Evolutionary conservation across 148 eudicot genomes (phyloP).

Genomic region (Nepenthes gracilis): DNA sequence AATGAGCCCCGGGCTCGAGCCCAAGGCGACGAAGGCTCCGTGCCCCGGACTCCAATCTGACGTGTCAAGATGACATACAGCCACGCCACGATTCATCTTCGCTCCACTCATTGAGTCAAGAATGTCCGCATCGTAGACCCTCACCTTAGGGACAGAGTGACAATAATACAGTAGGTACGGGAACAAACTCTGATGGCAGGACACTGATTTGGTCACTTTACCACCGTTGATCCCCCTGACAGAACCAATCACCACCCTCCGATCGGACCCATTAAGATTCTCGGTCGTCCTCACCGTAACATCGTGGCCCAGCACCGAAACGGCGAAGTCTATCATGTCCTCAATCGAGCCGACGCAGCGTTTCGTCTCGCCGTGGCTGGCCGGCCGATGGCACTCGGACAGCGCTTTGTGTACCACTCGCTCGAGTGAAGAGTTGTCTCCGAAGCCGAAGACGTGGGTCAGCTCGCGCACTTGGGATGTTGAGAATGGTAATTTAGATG

Average conservation of each 20-base stretch:
- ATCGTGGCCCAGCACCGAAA: conserved; percentile 46
- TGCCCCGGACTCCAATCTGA: conserved; percentile 76
- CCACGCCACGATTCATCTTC: conserved; percentile 58
- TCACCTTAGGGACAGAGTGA: conserved; percentile 90
- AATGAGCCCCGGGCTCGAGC: conserved; percentile 63
- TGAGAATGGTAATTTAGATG: conserved; percentile 61
- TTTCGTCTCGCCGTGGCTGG: conserved; percentile 75
- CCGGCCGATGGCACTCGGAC: conserved; percentile 58
- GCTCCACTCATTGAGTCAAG: conserved; percentile 36
- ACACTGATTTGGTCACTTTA: conserved; percentile 63
- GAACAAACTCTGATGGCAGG: conserved; percentile 88
- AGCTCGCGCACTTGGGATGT: conserved; percentile 15
- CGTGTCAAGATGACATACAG: conserved; percentile 84
- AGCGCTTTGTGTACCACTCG: conserved; percentile 33
- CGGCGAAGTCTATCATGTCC: conserved; percentile 83
- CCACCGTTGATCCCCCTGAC: conserved; percentile 68
- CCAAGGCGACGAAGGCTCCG: conserved; percentile 69
- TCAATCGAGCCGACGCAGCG: conserved; percentile 63
- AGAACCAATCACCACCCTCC: conserved; percentile 47
- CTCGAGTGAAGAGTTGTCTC: conserved; percentile 30
- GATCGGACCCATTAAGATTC: conserved; percentile 47
- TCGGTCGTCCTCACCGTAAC: conserved; percentile 52
- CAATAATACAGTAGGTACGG: conserved; percentile 83
- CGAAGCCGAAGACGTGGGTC: conserved; percentile 30
- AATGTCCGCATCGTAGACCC: conserved; percentile 68